Evolutionary conservation across 345 rosid species (phyloP), one percentile per base, ranked within the genome.

Genomic region (Eucalyptus lansdowneana): DNA sequence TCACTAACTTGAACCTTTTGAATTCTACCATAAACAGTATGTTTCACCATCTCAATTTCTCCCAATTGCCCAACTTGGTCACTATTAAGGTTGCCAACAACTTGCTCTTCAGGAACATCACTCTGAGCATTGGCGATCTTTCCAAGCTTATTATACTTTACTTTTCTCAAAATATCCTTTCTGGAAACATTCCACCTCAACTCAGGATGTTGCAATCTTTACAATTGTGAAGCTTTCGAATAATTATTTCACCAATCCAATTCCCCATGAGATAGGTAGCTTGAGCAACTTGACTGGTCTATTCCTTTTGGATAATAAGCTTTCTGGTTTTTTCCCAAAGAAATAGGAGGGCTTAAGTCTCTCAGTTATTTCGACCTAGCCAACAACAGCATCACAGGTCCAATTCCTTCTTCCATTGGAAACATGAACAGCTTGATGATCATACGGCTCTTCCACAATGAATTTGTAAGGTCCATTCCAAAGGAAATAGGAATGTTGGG

Each of bases 51-150:
- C 89, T 91, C 58, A 45, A 76, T 65, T 90, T 92, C 90, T 45
- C 80, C 25, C 88, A 88, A 24, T 88, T 92, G 47, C 89, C 92
- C 9, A 51, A 81, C 83, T 56, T 92, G 51, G 25, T 21, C 29
- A 9, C 19, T 1, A 85, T 91, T 19, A 14, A 42, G 42, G 86
- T 92, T n/a, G 6, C 1, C 10, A 69, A 89, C 37, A 90, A 91
- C 88, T 89, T 90, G 24, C 50, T 91, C 31, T 90, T 51, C 31
- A 92, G 91, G 25, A 24, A 50, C 89, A 87, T 92, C 47, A 91
- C 94, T n/a, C 47, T 89, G 6, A 86, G 44, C 12, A 86, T 92
- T 11, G 47, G 89, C 29, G 86, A 90, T 27, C 92, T 92, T 14
- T 87, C 90, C 67, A 89, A 88, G 27, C 88, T 92, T 86, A 17